Evolutionary conservation across 768 basidiomycete species (phyloP).

Genomic region (Lactarius pseudohatsudake): DNA sequence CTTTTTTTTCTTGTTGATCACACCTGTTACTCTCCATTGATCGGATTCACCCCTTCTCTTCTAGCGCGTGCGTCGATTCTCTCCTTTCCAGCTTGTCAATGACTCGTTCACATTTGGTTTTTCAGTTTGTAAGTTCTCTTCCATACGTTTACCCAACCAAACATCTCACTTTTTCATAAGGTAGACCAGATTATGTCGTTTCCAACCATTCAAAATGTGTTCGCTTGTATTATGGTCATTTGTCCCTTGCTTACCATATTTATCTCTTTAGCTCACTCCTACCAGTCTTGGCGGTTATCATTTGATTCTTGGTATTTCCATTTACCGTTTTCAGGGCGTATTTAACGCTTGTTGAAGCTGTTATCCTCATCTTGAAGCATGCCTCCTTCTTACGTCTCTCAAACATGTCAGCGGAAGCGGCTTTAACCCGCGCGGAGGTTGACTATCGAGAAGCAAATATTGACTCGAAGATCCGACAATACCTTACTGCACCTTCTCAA

Average conservation of each 20-base stretch:
- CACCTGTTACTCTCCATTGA: no score
- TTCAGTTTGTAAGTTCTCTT: background rate
- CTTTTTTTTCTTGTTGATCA: no score
- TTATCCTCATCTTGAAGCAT: background rate
- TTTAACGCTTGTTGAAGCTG: background rate
- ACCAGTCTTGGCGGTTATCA: background rate
- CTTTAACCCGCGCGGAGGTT: background rate
- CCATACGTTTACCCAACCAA: background rate
- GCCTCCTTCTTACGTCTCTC: background rate
- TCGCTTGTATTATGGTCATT: background rate
- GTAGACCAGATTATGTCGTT: background rate
- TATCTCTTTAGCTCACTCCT: background rate
- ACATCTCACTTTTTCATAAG: background rate
- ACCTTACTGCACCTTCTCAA: background rate
- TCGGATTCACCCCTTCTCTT: accelerated
- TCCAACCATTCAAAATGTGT: background rate
- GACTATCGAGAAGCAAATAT: background rate
- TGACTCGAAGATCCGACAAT: background rate
- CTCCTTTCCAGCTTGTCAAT: background rate
- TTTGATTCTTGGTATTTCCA: background rate
- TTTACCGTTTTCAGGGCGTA: background rate
- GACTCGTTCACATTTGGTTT: background rate
- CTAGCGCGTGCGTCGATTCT: background rate
- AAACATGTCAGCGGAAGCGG: background rate
- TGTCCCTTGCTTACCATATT: background rate